phyloP scores from a whole-genome alignment of 2,329 filamentous ascomycete genomes.

The Fusarium sp. region DNA sequence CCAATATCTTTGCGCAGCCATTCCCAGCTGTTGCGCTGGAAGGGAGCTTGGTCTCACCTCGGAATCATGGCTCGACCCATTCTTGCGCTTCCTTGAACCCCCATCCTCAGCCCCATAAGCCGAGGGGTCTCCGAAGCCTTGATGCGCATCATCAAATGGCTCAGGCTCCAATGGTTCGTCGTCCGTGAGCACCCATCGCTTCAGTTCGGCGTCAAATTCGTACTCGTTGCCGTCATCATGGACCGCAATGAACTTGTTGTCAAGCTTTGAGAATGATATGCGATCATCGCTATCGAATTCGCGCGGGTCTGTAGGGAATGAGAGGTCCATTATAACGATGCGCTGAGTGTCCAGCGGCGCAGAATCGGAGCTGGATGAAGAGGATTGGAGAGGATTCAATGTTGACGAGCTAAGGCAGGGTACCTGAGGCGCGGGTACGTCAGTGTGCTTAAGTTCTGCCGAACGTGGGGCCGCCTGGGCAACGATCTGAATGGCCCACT shows the following conservation, averaged over 20 bases:
- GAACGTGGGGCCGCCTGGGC: conserved; percentile 35
- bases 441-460: conserved; percentile 29
- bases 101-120: conserved; percentile 43
- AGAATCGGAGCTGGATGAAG: neutral
- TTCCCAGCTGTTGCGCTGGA: neutral
- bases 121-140: conserved; percentile 51
- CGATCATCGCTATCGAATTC: conserved; percentile 85
- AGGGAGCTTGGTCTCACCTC: conserved; percentile 58
- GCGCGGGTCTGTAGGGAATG: conserved; percentile 73
- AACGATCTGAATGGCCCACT: conserved; percentile 12
- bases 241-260: conserved; percentile 87
- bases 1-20: neutral
- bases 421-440: conserved; percentile 46
- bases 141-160: conserved; percentile 60
- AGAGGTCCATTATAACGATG: conserved; percentile 49
- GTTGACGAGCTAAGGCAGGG: conserved; percentile 25
- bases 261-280: conserved; percentile 88
- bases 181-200: conserved; percentile 82
- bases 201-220: conserved; percentile 81
- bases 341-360: neutral
- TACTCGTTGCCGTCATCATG: conserved; percentile 89
- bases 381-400: neutral
- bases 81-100: conserved; percentile 61
- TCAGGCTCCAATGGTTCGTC: conserved; percentile 60
- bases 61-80: conserved; percentile 54